Percentiles rank a stretch among this genome's conserved stretches.
Conservation (phyloP, 768 basidiomycete species). For the Naematelia aurantialba region DNA sequence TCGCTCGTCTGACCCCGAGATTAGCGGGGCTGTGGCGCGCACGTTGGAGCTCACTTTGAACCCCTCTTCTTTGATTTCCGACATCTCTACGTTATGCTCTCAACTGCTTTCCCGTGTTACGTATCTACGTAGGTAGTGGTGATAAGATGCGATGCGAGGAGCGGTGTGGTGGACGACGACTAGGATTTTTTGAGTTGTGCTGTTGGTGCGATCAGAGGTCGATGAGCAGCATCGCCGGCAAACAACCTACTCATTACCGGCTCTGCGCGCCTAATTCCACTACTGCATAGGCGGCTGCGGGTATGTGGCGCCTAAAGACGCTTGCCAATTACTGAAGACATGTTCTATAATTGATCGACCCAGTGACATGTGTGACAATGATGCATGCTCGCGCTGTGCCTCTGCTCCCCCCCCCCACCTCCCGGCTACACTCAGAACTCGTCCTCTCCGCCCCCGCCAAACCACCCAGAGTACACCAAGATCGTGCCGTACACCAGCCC, state of each 20-base stretch:
- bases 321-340: too few relatives aligned
- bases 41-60: constrained; percentile 32
- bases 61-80: constrained; percentile 44
- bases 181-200: neutral
- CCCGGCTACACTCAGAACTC: constrained; percentile 24
- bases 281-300: too few relatives aligned
- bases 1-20: constrained; percentile 35
- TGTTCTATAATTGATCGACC: too few relatives aligned
- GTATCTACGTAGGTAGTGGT: too few relatives aligned
- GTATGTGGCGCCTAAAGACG: too few relatives aligned
- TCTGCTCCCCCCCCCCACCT: neutral
- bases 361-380: neutral
- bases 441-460: constrained; percentile 42
- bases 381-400: neutral
- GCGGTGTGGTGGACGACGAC: too few relatives aligned
- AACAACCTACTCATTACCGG: neutral
- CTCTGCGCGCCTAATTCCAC: neutral
- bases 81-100: too few relatives aligned
- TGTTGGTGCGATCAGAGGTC: neutral
- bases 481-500: constrained; percentile 90
- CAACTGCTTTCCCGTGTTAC: too few relatives aligned
- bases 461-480: constrained; percentile 61
- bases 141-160: too few relatives aligned
- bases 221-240: neutral
- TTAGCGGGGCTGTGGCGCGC: neutral